Conservation (phyloP, 2,329 filamentous ascomycete species). For the Sarocladiaceae sp. region DNA sequence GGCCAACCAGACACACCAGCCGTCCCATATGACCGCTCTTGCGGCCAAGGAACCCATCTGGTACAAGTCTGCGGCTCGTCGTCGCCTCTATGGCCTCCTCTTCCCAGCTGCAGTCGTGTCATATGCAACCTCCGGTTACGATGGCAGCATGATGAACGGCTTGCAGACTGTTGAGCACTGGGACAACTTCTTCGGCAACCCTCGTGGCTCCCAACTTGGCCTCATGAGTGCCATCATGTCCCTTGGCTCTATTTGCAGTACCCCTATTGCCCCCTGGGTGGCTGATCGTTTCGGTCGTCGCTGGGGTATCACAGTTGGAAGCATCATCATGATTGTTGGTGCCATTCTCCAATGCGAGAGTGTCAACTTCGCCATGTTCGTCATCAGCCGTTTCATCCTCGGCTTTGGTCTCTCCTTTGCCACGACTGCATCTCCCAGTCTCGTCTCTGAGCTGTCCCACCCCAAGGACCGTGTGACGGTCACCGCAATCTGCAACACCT, state of each 20-base stretch:
- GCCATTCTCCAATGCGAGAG: constrained; percentile 27
- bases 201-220: constrained; percentile 24
- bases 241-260: constrained; percentile 38
- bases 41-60: constrained; percentile 21
- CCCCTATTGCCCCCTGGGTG: constrained; percentile 24
- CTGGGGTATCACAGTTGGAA: constrained; percentile 26
- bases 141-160: constrained; percentile 46
- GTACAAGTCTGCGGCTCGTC: constrained; percentile 25
- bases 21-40: constrained; percentile 24
- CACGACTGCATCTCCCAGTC: constrained; percentile 44
- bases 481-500: constrained; percentile 49
- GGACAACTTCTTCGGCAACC: constrained; percentile 35
- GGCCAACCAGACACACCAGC: constrained; percentile 14
- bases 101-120: constrained; percentile 30
- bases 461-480: constrained; percentile 49
- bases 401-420: constrained; percentile 50
- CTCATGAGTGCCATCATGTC: constrained; percentile 39
- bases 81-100: constrained; percentile 26
- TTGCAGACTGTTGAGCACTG: constrained; percentile 38
- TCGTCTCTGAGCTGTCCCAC: constrained; percentile 49
- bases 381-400: constrained; percentile 47
- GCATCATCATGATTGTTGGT: constrained; percentile 26
- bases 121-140: constrained; percentile 42
- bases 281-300: constrained; percentile 26
- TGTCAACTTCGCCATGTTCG: constrained; percentile 43